Evolutionary conservation across 352 stramenopile species (phyloP), one percentile per base, ranked within the genome.

Genomic region (Globisporangium apiculatum): DNA sequence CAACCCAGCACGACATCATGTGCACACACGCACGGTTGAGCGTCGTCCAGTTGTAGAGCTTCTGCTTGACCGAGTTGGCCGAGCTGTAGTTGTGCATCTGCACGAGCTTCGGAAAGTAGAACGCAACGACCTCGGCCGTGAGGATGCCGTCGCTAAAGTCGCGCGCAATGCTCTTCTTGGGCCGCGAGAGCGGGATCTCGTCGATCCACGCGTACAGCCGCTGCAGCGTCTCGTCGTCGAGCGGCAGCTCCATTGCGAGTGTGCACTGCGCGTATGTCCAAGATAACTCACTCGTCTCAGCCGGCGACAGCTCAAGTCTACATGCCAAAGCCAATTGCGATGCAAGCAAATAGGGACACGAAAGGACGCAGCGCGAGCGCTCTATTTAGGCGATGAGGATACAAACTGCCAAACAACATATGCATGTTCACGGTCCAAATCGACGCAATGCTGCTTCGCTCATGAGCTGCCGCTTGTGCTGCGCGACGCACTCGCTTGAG

Each of bases 41-140:
- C 40, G 95, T 98, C 55, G 90, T 92, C 89, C 91, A 98, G 68
- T 98, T 98, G 76, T 98, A 98, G 54, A 97, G 73, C 72, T 98
- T 98, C 66, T 98, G 94, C 50, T 78, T 79, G 53, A 94, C 70
- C 31, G 86, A 91, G 69, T 98, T 98, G 9, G 92, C 92, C 6
- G 91, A 68, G 57, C 81, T 92, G 79, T 98, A 98, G 73, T 98
- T 98, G 75, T 98, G 95, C 71, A 98, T 86, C 62, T 98, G 88
- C 46, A 98, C 95, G 49, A 98, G 62, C 65, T 96, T 95, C 35
- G 95, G 95, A 61, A 98, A 97, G 74, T 98, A 98, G 62, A 95
- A 94, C 10, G 86, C 82, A 31, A 98, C 72, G n/a, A 98, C 88
- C 58, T 98, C 91, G 15, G 89, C 90, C 36, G 86, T 67, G 40